A percentile compares a stretch with the other conserved stretches of the same genome.
phyloP scores from a whole-genome alignment of 768 basidiomycete genomes.

The Serendipita sp. region DNA sequence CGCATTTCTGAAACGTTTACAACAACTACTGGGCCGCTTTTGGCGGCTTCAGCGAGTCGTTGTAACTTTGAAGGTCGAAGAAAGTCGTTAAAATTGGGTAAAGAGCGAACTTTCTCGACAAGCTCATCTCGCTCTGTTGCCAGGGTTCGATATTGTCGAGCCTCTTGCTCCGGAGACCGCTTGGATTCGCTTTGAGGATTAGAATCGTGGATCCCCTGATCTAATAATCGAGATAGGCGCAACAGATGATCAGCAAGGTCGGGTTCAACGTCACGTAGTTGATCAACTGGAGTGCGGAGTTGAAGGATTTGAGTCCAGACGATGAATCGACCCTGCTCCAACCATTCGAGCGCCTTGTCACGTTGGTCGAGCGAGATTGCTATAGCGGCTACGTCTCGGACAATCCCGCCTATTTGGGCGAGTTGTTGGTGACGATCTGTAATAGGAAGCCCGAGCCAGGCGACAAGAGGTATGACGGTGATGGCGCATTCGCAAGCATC shows the following conservation, averaged over 20 bases:
- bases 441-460: background rate
- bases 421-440: background rate
- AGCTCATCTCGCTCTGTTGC: background rate
- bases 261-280: slow-evolving; percentile 9
- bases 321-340: slow-evolving; percentile 18
- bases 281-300: slow-evolving; percentile 16
- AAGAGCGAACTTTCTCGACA: slow-evolving; percentile 8
- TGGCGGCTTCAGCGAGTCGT: slow-evolving; percentile 11
- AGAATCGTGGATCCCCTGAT: background rate
- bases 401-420: background rate
- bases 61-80: slow-evolving; percentile 10
- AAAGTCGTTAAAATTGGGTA: slow-evolving; percentile 12
- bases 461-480: background rate
- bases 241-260: slow-evolving; percentile 4
- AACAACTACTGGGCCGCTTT: slow-evolving; percentile 13
- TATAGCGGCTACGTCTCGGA: background rate
- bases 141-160: background rate
- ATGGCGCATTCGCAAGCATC: background rate
- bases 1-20: slow-evolving; percentile 11
- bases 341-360: slow-evolving; percentile 15
- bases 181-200: background rate
- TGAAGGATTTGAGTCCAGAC: slow-evolving; percentile 17
- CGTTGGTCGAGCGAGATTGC: background rate
- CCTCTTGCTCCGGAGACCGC: background rate
- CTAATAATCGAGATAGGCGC: background rate